Conservation (phyloP, 805 yeast species). For the Candida pini region DNA sequence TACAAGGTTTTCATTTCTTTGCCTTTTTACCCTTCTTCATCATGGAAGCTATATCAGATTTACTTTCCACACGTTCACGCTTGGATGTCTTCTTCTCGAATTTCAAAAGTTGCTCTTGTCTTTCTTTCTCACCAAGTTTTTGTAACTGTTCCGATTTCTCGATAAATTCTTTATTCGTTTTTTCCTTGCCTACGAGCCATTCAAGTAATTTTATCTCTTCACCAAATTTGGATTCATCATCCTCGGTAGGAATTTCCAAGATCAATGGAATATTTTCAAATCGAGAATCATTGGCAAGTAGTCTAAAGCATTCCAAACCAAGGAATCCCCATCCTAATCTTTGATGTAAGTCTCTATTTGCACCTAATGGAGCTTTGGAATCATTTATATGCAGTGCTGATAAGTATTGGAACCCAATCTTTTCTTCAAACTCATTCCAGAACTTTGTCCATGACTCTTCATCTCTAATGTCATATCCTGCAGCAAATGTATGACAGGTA, state of each 20-base stretch:
- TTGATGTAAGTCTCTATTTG: conserved; percentile 89
- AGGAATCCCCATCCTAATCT: conserved; percentile 83
- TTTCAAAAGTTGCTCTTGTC: conserved; percentile 64
- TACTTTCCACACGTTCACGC: conserved; percentile 16
- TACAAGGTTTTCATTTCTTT: conserved; percentile 10
- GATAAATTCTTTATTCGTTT: conserved; percentile 50
- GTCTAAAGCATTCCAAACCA: conserved; percentile 79
- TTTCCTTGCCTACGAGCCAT: conserved; percentile 61
- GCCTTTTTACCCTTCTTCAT: conserved; percentile 18
- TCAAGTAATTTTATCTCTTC: conserved; percentile 79
- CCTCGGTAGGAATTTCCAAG: conserved; percentile 75
- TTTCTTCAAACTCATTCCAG: conserved; percentile 70
- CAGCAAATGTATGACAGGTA: conserved; percentile 95
- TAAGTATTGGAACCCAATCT: conserved; percentile 70
- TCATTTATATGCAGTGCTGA: conserved; percentile 87
- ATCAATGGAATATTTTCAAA: conserved; percentile 69
- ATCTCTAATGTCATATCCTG: conserved; percentile 83
- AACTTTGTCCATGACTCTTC: conserved; percentile 54
- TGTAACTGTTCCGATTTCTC: conserved; percentile 45
- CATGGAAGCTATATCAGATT: conserved; percentile 20
- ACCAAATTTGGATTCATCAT: conserved; percentile 64
- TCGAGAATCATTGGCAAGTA: conserved; percentile 62
- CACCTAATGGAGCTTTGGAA: conserved; percentile 88
- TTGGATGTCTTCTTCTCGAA: conserved; percentile 48
- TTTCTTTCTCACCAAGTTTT: conserved; percentile 57